phyloP scores from a whole-genome alignment of 2,329 filamentous ascomycete species.

The Torrubiellomyces zombiae region DNA sequence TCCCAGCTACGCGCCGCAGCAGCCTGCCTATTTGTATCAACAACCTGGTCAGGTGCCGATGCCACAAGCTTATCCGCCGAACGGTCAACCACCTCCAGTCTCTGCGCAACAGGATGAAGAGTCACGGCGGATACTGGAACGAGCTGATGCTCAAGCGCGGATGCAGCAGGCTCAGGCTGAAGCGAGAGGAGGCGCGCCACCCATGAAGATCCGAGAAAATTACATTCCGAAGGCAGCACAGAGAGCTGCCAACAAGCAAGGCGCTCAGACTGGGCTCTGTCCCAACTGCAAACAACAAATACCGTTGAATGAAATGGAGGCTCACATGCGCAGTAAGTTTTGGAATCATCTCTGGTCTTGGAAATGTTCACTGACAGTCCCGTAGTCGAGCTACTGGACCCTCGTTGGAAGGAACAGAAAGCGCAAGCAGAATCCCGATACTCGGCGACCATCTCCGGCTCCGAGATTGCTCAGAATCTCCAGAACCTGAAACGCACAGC shows the following conservation, averaged over 20 bases:
- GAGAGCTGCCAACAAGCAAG: slow-evolving; percentile 48
- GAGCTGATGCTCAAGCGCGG: slow-evolving; percentile 40
- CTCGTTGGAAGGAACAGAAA: slow-evolving; percentile 89
- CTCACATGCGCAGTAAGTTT: slow-evolving; percentile 73
- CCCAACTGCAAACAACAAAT: slow-evolving; percentile 89
- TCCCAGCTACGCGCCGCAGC: slow-evolving; percentile 22
- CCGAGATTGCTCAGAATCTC: slow-evolving; percentile 81
- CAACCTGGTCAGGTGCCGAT: slow-evolving; percentile 21
- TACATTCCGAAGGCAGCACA: slow-evolving; percentile 76
- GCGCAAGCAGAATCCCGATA: slow-evolving; percentile 75
- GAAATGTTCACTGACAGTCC: too few species aligned
- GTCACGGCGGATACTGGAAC: slow-evolving; percentile 44
- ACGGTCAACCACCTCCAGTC: slow-evolving; percentile 14
- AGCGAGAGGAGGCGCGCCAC: slow-evolving; percentile 46
- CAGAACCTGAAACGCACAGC: slow-evolving; percentile 92
- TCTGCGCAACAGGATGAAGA: slow-evolving; percentile 44
- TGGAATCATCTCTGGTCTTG: too few species aligned
- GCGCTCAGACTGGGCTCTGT: slow-evolving; percentile 56
- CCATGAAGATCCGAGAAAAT: slow-evolving; percentile 85
- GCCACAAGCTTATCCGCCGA: slow-evolving; percentile 13
- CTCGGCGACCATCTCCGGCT: slow-evolving; percentile 69
- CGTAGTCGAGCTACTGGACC: slow-evolving; percentile 75
- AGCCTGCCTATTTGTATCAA: slow-evolving; percentile 13
- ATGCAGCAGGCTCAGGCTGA: slow-evolving; percentile 67
- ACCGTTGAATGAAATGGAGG: slow-evolving; percentile 70